Evolutionary conservation across 2,329 filamentous ascomycete genomes (phyloP).

Genomic region (Colletotrichum orbiculare): DNA sequence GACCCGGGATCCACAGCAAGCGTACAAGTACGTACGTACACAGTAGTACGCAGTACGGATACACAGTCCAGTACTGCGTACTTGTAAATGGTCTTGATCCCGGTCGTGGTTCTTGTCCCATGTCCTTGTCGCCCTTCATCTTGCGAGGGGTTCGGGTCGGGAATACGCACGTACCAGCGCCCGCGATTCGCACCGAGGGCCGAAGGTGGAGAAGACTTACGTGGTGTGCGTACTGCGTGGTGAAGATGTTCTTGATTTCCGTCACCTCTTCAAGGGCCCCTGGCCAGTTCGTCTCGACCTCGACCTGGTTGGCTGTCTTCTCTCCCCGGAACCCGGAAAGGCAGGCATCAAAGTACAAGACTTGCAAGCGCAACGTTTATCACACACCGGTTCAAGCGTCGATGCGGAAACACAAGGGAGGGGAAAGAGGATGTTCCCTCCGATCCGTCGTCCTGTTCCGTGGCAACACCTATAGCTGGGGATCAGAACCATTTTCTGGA

Average conservation of each 20-base stretch:
- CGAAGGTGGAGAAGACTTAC: background rate
- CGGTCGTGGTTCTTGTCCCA: background rate
- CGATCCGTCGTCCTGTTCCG: conserved; percentile 17
- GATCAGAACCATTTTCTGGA: background rate
- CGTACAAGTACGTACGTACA: too few species aligned
- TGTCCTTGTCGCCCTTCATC: conserved; percentile 1
- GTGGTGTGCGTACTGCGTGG: conserved; percentile 16
- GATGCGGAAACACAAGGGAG: background rate
- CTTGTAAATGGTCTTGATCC: background rate
- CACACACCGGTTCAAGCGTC: conserved; percentile 28
- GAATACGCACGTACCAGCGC: conserved; percentile 27
- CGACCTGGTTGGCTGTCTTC: background rate
- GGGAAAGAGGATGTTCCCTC: conserved; percentile 12
- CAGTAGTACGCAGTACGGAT: too few species aligned
- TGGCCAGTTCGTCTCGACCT: conserved; percentile 3
- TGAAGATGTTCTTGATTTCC: conserved; percentile 21
- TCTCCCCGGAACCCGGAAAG: conserved; percentile 32
- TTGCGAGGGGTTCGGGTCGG: conserved; percentile 4
- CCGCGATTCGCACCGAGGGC: conserved; percentile 20
- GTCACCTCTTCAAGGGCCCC: conserved; percentile 22
- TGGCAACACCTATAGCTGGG: conserved; percentile 10
- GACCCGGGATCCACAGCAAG: too few species aligned
- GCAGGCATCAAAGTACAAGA: conserved; percentile 15
- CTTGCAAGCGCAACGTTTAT: conserved; percentile 14
- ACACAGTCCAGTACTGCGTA: background rate